Base-by-base conservation (phyloP, 345 rosid species). In the Citropsis articulata region DNA sequence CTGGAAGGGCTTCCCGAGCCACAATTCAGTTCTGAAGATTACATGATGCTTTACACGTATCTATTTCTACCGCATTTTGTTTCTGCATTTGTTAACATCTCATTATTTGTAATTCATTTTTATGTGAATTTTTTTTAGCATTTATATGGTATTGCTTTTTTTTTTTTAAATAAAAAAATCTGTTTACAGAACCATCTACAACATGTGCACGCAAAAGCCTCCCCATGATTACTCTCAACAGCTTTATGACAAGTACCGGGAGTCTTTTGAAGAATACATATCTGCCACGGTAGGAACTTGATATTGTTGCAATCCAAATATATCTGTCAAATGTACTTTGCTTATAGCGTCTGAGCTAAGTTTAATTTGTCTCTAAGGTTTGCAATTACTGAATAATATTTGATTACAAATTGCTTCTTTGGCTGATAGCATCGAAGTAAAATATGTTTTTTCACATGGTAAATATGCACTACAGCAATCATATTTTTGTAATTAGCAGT, bases 151-250 rank as follows among this genome's bases (percentile, higher is more conserved):
- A n/a, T 2, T 78, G 64, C 36, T 48, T 73, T 42, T 73, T 69
- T 75, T 82, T 69, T 25, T 53, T 69, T n/a, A n/a, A n/a, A n/a
- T n/a, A n/a, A 9, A 42, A 42, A 45, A 45, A 13, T 13, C 50
- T 78, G 28, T 28, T 45, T 27, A 42, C 87, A 92, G 97, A 35
- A 89, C 89, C 22, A 86, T 92, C 73, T 92, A 90, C 74, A 88
- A 90, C 66, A 89, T 92, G 94, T 92, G 96, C 33, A 86, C 91
- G 1, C 92, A 92, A 73, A 89, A 86, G 87, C 89, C 94, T 0
- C 91, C 92, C 24, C 84, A 88, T 18, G 90, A 92, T 61, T 90
- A 88, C 75, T 88, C 97, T 2, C 89, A 90, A 28, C 92, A 90
- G 84, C 89, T 92, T 45, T 92, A 92, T 63, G 88, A 89, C 62